Percentiles rank a stretch among this genome's conserved stretches.
phyloP scores from a whole-genome alignment of 768 basidiomycete species.

The Phlegmacium glaucopus region DNA sequence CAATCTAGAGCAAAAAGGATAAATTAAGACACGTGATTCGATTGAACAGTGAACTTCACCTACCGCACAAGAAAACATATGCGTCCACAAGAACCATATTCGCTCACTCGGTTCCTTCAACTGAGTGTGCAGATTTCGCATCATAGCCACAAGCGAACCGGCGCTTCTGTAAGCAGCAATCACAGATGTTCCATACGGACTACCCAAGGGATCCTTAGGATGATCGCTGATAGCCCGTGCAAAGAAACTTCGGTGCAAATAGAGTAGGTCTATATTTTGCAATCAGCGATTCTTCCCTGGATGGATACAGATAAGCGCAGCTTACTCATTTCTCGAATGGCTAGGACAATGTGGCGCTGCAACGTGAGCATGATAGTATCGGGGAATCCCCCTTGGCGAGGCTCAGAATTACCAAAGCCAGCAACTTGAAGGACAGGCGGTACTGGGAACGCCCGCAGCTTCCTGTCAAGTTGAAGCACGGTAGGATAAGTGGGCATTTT shows the following conservation, averaged over 20 bases:
- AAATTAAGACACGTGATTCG: background rate
- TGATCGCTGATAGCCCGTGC: slow-evolving; percentile 71
- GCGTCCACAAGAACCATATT: slow-evolving; percentile 62
- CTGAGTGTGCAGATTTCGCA: slow-evolving; percentile 65
- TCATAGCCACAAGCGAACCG: slow-evolving; percentile 65
- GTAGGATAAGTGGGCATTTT: slow-evolving; percentile 67
- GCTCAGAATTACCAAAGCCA: slow-evolving; percentile 58
- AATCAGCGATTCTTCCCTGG: slow-evolving; percentile 6
- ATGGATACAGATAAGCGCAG: slow-evolving; percentile 3
- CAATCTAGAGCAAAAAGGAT: slow-evolving; percentile 39
- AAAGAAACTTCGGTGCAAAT: slow-evolving; percentile 72
- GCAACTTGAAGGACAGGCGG: slow-evolving; percentile 64
- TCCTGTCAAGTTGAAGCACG: slow-evolving; percentile 63
- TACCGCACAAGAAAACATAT: slow-evolving; percentile 67
- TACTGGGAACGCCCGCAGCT: slow-evolving; percentile 65
- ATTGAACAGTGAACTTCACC: no score
- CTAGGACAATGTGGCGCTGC: slow-evolving; percentile 65
- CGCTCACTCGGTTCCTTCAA: slow-evolving; percentile 60
- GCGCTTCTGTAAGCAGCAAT: slow-evolving; percentile 74
- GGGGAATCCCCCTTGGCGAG: slow-evolving; percentile 39
- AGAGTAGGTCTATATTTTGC: slow-evolving; percentile 50
- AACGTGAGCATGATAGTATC: slow-evolving; percentile 53
- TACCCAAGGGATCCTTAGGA: slow-evolving; percentile 70
- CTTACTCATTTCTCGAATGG: slow-evolving; percentile 68
- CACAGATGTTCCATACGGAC: slow-evolving; percentile 69